A percentile compares a stretch with the other conserved stretches of the same genome.
phyloP scores from a whole-genome alignment of 2,329 filamentous ascomycete species.

The Verticillium nubilum region DNA sequence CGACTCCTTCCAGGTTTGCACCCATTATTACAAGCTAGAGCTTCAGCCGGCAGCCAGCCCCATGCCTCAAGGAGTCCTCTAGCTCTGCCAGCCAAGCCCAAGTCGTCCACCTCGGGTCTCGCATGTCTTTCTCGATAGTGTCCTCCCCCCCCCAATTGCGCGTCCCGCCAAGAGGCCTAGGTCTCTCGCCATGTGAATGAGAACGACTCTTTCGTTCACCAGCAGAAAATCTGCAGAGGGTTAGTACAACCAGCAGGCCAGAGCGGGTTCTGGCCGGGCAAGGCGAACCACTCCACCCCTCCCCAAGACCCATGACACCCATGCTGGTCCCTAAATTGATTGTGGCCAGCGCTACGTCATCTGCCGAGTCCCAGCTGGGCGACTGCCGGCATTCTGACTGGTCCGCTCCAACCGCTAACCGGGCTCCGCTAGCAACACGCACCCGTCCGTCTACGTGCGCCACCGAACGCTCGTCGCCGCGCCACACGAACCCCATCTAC shows the following conservation, averaged over 20 bases:
- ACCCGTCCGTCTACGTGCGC: not conserved
- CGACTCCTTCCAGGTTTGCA: constrained; percentile 11
- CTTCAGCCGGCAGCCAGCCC: too few species aligned
- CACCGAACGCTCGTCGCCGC: not conserved
- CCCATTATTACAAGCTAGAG: too few species aligned
- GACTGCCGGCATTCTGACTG: not conserved
- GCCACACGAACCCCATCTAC: not conserved
- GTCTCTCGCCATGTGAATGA: not conserved
- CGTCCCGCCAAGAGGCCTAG: not conserved
- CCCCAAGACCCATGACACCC: not conserved
- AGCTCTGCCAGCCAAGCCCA: not conserved
- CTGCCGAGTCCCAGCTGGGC: constrained; percentile 3
- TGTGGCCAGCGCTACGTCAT: constrained; percentile 1
- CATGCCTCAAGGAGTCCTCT: not conserved
- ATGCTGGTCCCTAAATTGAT: not conserved
- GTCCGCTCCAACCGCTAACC: not conserved
- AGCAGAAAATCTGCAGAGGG: not conserved
- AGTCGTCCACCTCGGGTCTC: not conserved
- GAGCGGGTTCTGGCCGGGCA: not conserved
- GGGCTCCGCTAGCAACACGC: not conserved
- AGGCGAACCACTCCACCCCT: not conserved
- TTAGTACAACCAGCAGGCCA: not conserved
- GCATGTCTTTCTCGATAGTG: not conserved
- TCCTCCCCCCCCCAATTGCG: not conserved
- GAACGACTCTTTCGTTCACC: not conserved